A percentile compares a stretch with the other conserved stretches of the same genome.
Evolutionary conservation across 352 stramenopile genomes (phyloP).

Genomic region (Proteromonas lacertae): DNA sequence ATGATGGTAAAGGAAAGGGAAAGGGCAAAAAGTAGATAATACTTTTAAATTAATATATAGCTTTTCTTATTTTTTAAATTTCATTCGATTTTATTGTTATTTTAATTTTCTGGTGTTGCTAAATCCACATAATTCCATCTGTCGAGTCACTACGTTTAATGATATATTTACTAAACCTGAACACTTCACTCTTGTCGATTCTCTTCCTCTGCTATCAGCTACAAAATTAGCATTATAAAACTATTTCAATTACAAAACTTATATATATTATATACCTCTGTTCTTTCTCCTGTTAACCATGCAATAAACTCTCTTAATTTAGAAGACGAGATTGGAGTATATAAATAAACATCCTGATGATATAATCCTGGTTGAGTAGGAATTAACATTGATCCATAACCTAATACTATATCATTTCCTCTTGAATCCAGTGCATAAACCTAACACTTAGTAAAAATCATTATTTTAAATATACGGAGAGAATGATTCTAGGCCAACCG

Average conservation of each 20-base stretch:
- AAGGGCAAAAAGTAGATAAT: too few relatives aligned
- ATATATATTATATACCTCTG: constrained; percentile 29
- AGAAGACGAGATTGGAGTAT: constrained; percentile 37
- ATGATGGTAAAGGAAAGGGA: too few relatives aligned
- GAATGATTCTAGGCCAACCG: constrained; percentile 55
- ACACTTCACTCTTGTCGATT: constrained; percentile 13
- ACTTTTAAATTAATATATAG: too few relatives aligned
- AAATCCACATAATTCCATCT: too few relatives aligned
- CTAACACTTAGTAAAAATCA: background rate
- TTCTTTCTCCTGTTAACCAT: constrained; percentile 36
- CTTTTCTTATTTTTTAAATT: too few relatives aligned
- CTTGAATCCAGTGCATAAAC: constrained; percentile 37
- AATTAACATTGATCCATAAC: constrained; percentile 49
- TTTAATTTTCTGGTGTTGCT: too few relatives aligned
- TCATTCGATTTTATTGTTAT: too few relatives aligned
- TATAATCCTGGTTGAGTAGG: constrained; percentile 24
- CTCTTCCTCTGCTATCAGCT: constrained; percentile 10
- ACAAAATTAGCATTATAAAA: constrained; percentile 30
- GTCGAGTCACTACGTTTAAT: constrained; percentile 11
- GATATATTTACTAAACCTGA: constrained; percentile 13
- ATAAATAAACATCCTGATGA: constrained; percentile 31
- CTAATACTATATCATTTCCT: constrained; percentile 41
- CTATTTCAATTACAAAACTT: constrained; percentile 7
- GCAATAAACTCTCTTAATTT: constrained; percentile 37
- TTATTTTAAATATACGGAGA: constrained; percentile 23